Evolutionary conservation across 2,329 filamentous ascomycete species (phyloP).

Genomic region (Fusarium pseudonygamai): DNA sequence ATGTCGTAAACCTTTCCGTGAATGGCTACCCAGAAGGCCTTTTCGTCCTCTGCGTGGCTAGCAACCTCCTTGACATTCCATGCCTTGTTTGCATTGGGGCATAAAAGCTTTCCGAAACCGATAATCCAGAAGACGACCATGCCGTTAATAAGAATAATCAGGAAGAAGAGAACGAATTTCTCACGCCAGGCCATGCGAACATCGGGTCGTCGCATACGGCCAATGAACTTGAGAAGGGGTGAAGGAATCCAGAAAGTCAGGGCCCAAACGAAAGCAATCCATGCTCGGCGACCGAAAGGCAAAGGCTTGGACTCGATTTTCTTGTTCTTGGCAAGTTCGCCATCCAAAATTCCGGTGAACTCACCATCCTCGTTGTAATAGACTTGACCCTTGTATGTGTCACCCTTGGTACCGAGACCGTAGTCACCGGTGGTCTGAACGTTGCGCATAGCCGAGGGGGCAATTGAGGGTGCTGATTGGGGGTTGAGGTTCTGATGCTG

Average conservation of each 20-base stretch:
- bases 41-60: constrained; percentile 74
- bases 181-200: constrained; percentile 98
- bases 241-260: constrained; percentile 97
- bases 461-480: constrained; percentile 66
- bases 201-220: constrained; percentile 96
- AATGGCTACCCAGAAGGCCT: constrained; percentile 88
- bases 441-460: constrained; percentile 67
- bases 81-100: constrained; percentile 90
- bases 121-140: constrained; percentile 92
- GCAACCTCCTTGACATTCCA: constrained; percentile 80
- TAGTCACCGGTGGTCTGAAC: constrained; percentile 77
- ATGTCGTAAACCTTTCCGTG: constrained; percentile 93
- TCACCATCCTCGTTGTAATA: constrained; percentile 79
- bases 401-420: constrained; percentile 86
- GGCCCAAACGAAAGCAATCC: constrained; percentile 85
- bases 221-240: constrained; percentile 78
- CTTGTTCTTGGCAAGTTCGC: constrained; percentile 80
- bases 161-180: constrained; percentile 82
- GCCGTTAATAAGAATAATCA: constrained; percentile 85
- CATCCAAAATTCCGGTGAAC: constrained; percentile 75
- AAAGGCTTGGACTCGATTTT: constrained; percentile 76
- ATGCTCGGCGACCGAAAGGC: constrained; percentile 72
- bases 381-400: constrained; percentile 76
- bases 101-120: constrained; percentile 83
- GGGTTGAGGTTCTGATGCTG: constrained; percentile 51